Evolutionary conservation across 2,329 filamentous ascomycete genomes (phyloP).

Genomic region (Tolypocladium endophyticum): DNA sequence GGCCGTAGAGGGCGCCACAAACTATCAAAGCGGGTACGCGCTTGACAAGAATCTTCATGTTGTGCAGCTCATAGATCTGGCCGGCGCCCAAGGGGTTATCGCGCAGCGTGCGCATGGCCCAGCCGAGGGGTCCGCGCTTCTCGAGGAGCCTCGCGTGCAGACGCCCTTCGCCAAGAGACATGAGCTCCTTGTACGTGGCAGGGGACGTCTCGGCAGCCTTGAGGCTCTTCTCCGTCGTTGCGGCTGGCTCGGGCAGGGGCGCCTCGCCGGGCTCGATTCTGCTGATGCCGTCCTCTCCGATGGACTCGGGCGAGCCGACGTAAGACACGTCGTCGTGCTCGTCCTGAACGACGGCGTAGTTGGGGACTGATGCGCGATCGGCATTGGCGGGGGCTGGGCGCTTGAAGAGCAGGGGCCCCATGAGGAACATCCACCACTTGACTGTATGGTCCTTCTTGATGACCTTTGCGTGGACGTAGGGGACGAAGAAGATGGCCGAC

Average conservation of each 20-base stretch:
- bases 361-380: constrained; percentile 49
- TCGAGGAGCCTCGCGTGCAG: constrained; percentile 36
- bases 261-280: constrained; percentile 10
- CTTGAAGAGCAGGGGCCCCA: constrained; percentile 53
- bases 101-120: constrained; percentile 70
- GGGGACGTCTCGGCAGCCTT: constrained; percentile 35
- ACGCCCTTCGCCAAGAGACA: constrained; percentile 42
- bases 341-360: constrained; percentile 70
- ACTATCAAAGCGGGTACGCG: constrained; percentile 60
- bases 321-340: constrained; percentile 34
- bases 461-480: constrained; percentile 54
- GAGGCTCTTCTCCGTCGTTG: constrained; percentile 32
- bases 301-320: constrained; percentile 18
- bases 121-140: constrained; percentile 59
- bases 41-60: constrained; percentile 52
- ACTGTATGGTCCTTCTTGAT: constrained; percentile 58
- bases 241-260: constrained; percentile 23
- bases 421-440: constrained; percentile 50
- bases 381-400: constrained; percentile 44
- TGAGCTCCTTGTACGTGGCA: constrained; percentile 48
- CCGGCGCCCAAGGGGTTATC: constrained; percentile 64
- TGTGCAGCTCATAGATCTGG: constrained; percentile 63
- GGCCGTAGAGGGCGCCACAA: constrained; percentile 57
- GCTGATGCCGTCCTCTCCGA: constrained; percentile 16
- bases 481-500: constrained; percentile 61